Evolutionary conservation across 148 eudicot genomes (phyloP).

Genomic region (Rhododendron simsii): DNA sequence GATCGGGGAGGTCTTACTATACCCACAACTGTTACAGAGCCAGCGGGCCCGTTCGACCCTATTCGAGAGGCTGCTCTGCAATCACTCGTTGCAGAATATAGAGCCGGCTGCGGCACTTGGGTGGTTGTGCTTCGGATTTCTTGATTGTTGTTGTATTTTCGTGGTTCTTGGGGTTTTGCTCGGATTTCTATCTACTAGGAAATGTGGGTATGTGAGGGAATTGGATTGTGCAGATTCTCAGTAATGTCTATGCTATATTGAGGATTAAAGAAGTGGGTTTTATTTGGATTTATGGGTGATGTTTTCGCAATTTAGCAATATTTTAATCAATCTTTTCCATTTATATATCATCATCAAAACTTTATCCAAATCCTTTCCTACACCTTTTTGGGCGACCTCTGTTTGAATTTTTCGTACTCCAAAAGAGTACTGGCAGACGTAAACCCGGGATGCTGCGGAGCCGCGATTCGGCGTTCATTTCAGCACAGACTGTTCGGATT

Average conservation of each 20-base stretch:
- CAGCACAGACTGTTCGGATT: too few relatives aligned
- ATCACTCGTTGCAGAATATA: conserved; percentile 25
- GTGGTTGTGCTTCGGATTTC: not conserved
- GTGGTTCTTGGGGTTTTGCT: not conserved
- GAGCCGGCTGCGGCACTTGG: too few relatives aligned
- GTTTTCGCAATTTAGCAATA: not conserved
- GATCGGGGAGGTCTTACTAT: conserved; percentile 46
- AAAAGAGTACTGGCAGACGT: too few relatives aligned
- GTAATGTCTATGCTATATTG: not conserved
- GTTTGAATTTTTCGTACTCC: too few relatives aligned
- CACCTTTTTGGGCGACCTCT: not conserved
- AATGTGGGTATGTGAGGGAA: not conserved
- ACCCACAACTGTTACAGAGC: conserved; percentile 30
- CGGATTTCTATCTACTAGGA: not conserved
- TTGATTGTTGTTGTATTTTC: not conserved
- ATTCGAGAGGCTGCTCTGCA: conserved; percentile 38
- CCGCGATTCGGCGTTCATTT: too few relatives aligned
- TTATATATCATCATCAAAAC: too few relatives aligned
- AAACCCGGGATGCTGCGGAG: too few relatives aligned
- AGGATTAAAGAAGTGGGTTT: not conserved
- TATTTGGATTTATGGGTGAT: not conserved
- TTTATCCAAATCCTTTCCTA: not conserved
- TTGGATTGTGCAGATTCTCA: not conserved
- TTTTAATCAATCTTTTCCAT: not conserved
- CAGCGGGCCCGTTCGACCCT: conserved; percentile 36